Percentiles rank a stretch among this genome's conserved stretches.
Evolutionary conservation across 495 filamentous ascomycete genomes (phyloP).

Genomic region (Trichocladium uniseriatum): DNA sequence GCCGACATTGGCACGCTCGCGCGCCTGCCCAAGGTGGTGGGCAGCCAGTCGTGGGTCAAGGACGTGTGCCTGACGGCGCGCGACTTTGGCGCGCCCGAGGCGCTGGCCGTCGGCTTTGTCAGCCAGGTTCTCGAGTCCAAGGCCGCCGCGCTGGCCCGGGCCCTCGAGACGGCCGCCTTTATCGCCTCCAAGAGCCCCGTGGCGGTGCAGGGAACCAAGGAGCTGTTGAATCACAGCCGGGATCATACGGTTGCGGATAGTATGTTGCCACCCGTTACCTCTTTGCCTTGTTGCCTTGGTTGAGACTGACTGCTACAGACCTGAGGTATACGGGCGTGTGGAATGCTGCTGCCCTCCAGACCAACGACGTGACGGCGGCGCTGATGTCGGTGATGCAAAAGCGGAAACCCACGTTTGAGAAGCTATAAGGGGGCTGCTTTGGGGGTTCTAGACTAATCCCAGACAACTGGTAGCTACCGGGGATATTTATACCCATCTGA

Average conservation of each 20-base stretch:
- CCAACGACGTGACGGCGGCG: constrained; percentile 64
- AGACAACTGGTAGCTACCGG: too few species aligned
- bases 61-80: constrained; percentile 76
- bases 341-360: constrained; percentile 79
- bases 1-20: constrained; percentile 86
- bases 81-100: constrained; percentile 70
- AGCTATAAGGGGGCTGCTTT: constrained; percentile 46
- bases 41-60: constrained; percentile 76
- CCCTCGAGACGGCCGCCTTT: constrained; percentile 53
- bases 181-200: constrained; percentile 82
- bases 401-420: constrained; percentile 75
- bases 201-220: constrained; percentile 88
- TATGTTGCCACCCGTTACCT: constrained; percentile 29
- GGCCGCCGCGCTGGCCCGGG: constrained; percentile 50
- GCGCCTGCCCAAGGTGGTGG: constrained; percentile 77
- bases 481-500: too few species aligned
- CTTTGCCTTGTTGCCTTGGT: constrained; percentile 1
- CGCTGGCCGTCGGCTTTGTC: constrained; percentile 73
- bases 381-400: constrained; percentile 69
- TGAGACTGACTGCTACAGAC: constrained; percentile 33
- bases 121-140: constrained; percentile 64
- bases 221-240: constrained; percentile 76
- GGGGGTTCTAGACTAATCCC: too few species aligned
- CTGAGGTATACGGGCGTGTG: constrained; percentile 77
- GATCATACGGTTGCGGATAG: constrained; percentile 71